Evolutionary conservation across 139 green algal genomes (phyloP), one percentile per base, ranked within the genome.

Genomic region (Haematococcus lacustris): DNA sequence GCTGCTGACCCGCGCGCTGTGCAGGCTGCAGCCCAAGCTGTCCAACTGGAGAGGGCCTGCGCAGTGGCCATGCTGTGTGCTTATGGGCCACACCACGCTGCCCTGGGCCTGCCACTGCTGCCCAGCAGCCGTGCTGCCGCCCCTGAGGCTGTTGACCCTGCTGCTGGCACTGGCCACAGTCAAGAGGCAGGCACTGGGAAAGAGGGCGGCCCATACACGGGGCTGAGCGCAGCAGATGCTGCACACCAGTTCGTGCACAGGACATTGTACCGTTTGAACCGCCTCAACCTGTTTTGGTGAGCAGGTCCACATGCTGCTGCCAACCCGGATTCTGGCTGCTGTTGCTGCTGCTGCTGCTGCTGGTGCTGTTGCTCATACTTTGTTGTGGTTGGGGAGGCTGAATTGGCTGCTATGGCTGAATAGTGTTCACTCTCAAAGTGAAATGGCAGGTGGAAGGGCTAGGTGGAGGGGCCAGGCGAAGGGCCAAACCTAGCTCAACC

Each of bases 261-360:
- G n/a, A 43, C 70, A 32, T 66, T 89, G 35, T 89, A 89, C 79
- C 79, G 75, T 71, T 78, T 89, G 57, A 89, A 89, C 74, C 73
- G 84, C 1, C 72, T 86, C n/a, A 77, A 71, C 51, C 65, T 85
- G 51, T 88, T 88, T 66, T 88, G 83, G 83, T 88, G n/a, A n/a
- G n/a, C n/a, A n/a, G n/a, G n/a, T n/a, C n/a, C n/a, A n/a, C n/a
- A n/a, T n/a, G n/a, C n/a, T n/a, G n/a, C n/a, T n/a, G n/a, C n/a
- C n/a, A n/a, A n/a, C n/a, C n/a, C n/a, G n/a, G n/a, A n/a, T n/a
- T n/a, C n/a, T n/a, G n/a, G n/a, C n/a, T n/a, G n/a, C n/a, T n/a
- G n/a, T n/a, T n/a, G n/a, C n/a, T n/a, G n/a, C n/a, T n/a, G n/a
- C n/a, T n/a, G n/a, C n/a, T n/a, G n/a, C n/a, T n/a, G n/a, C n/a